A percentile compares a stretch with the other conserved stretches of the same genome.
phyloP scores from a whole-genome alignment of 768 basidiomycete genomes.

The Neoboletus brunneissimus region DNA sequence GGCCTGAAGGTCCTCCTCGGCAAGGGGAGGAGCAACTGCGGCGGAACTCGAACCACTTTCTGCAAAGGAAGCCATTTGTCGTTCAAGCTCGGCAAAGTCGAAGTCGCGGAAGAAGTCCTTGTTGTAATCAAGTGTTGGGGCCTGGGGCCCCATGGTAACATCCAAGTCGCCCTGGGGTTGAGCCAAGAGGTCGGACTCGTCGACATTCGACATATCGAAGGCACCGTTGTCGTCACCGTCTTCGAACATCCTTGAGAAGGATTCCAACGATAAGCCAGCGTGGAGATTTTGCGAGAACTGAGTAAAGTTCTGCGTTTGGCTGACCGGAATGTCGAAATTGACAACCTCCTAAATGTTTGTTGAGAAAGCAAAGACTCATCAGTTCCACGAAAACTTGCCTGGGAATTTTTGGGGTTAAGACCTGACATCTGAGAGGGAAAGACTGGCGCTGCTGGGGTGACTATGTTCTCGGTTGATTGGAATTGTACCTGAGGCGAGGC shows the following conservation, averaged over 20 bases:
- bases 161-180: conserved; percentile 40
- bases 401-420: conserved; percentile 1
- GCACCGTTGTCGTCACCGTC: conserved; percentile 33
- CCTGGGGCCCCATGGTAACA: conserved; percentile 23
- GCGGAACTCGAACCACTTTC: conserved; percentile 3
- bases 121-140: conserved; percentile 6
- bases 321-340: conserved; percentile 14
- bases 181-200: conserved; percentile 28
- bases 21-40: background rate
- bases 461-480: background rate
- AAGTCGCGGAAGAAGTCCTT: conserved; percentile 22
- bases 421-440: conserved; percentile 4
- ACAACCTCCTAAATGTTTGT: conserved; percentile 8
- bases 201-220: conserved; percentile 37
- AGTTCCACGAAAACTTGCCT: conserved; percentile 8
- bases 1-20: conserved; percentile 17
- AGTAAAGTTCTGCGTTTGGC: conserved; percentile 5
- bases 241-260: conserved; percentile 32
- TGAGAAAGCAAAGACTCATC: background rate
- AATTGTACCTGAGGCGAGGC: conserved; percentile 1
- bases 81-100: conserved; percentile 18
- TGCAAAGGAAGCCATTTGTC: conserved; percentile 1
- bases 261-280: conserved; percentile 13
- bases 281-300: conserved; percentile 1
- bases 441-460: background rate